Evolutionary conservation across 2,329 filamentous ascomycete species (phyloP), one percentile per base, ranked within the genome.

Genomic region (Pezicula carpinea): DNA sequence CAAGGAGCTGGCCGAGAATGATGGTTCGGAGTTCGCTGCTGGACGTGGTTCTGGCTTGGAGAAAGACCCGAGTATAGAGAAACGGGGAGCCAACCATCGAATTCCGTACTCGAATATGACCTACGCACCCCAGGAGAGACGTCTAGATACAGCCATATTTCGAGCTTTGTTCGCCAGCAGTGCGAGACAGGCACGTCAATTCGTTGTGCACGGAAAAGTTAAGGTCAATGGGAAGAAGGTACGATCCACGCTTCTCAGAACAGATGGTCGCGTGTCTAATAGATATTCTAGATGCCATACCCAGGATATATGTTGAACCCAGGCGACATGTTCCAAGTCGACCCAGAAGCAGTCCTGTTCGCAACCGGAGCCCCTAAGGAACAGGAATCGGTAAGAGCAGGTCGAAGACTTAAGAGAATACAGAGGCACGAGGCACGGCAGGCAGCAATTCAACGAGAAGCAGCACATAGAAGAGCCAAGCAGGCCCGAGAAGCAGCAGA

Each of bases 141-240:
- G 93, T 60, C 70, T 99, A 51, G 93, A 99, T 64, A 90, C 90
- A n/a, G 91, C 93, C 58, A 83, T 99, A 52, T 97, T 95, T 74
- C 79, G 93, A 43, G 86, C 93, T 32, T 69, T 99, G 67, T 99
- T 99, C 68, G 91, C 93, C 35, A 96, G 89, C 68, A 96, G 90
- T 68, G 81, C 88, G 31, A 79, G 91, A 56, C 93, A 99, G 69
- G 95, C 95, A 13, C 82, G 92, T 57, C 92, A 97, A 59, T 95
- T 97, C 63, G 88, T 95, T 49, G 80, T 95, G 22, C 93, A 99
- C 68, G 93, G 93, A 22, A 83, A 83, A 50, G 93, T 99, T 52
- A 95, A 83, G 62, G 93, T 99, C 64, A 99, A 99, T 72, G 93
- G 93, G 53, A 90, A 95, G 70, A 91, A 90, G 82, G 91, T 95